Evolutionary conservation across 331 rosid genomes (phyloP).

Genomic region (Acacia concinna): DNA sequence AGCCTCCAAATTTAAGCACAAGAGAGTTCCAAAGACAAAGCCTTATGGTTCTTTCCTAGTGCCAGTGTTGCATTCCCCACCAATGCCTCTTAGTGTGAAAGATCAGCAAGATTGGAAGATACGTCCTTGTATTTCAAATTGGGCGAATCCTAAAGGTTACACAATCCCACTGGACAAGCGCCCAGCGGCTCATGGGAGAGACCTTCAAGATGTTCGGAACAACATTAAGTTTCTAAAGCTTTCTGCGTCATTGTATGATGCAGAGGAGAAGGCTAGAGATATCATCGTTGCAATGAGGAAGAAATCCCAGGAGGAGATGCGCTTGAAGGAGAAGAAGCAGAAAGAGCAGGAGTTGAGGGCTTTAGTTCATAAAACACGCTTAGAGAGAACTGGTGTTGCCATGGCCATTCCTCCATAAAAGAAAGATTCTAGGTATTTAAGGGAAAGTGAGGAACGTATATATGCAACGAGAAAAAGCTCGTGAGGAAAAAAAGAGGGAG

Average conservation of each 20-base stretch:
- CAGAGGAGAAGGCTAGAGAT: constrained; percentile 96
- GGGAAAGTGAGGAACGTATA: constrained; percentile 66
- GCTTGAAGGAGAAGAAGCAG: constrained; percentile 77
- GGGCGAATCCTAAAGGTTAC: constrained; percentile 96
- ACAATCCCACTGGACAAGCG: constrained; percentile 88
- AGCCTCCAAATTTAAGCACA: constrained; percentile 93
- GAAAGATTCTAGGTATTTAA: too few species aligned
- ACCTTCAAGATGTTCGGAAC: constrained; percentile 87
- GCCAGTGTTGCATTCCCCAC: constrained; percentile 93
- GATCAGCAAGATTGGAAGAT: constrained; percentile 97
- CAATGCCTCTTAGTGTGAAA: constrained; percentile 80
- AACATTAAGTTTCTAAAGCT: constrained; percentile 84
- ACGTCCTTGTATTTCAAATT: constrained; percentile 87
- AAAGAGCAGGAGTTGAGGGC: constrained; percentile 80
- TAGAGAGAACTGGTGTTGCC: constrained; percentile 62
- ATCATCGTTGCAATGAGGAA: constrained; percentile 84
- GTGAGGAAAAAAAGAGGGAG: constrained; percentile 92
- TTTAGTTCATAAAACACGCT: constrained; percentile 78
- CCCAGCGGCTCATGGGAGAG: constrained; percentile 85
- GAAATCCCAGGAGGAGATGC: constrained; percentile 79
- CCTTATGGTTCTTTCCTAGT: constrained; percentile 93
- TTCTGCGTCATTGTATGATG: constrained; percentile 73
- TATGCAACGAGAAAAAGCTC: constrained; percentile 75
- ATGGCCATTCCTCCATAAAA: constrained; percentile 28
- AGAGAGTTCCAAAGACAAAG: constrained; percentile 81